Conservation (phyloP, 139 green algal species). For the Spirogloea muscicola region DNA sequence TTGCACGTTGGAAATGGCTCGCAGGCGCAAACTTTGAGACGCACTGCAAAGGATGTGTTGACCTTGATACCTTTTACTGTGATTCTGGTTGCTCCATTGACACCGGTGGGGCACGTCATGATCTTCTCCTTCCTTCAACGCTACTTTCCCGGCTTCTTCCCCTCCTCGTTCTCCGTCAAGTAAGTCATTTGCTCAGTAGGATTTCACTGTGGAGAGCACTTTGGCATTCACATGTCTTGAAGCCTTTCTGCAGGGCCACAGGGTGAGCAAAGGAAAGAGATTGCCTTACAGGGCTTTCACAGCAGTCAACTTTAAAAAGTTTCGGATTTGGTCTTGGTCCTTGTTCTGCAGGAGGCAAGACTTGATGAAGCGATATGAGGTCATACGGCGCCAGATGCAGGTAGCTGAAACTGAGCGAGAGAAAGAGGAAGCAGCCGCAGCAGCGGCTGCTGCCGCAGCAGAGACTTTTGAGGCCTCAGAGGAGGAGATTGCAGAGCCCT, state of each 20-base stretch:
- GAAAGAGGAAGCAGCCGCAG: conserved; percentile 19
- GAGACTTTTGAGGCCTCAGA: conserved; percentile 29
- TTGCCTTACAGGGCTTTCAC: too few relatives aligned
- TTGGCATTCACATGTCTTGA: too few relatives aligned
- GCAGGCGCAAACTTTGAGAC: conserved; percentile 64
- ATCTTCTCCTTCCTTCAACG: conserved; percentile 94
- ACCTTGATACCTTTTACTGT: conserved; percentile 94
- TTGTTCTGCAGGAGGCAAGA: conserved; percentile 55
- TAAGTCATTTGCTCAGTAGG: too few relatives aligned
- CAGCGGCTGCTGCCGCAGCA: conserved; percentile 2
- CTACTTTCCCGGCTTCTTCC: conserved; percentile 97
- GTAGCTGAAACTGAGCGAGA: conserved; percentile 3
- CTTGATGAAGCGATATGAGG: conserved; percentile 31
- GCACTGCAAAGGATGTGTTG: conserved; percentile 84
- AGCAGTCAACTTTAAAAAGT: too few relatives aligned
- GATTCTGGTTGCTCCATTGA: conserved; percentile 95
- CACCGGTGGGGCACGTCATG: conserved; percentile 93
- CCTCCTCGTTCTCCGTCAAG: conserved; percentile 78
- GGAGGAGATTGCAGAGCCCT: conserved; percentile 15
- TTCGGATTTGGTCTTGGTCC: too few relatives aligned
- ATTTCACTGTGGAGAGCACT: too few relatives aligned
- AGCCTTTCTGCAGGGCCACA: too few relatives aligned
- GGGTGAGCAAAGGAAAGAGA: too few relatives aligned
- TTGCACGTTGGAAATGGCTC: background rate
- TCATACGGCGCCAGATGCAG: conserved; percentile 23